Evolutionary conservation across 2,329 filamentous ascomycete species (phyloP), one percentile per base, ranked within the genome.

Genomic region (Ceratocystis colombiana): DNA sequence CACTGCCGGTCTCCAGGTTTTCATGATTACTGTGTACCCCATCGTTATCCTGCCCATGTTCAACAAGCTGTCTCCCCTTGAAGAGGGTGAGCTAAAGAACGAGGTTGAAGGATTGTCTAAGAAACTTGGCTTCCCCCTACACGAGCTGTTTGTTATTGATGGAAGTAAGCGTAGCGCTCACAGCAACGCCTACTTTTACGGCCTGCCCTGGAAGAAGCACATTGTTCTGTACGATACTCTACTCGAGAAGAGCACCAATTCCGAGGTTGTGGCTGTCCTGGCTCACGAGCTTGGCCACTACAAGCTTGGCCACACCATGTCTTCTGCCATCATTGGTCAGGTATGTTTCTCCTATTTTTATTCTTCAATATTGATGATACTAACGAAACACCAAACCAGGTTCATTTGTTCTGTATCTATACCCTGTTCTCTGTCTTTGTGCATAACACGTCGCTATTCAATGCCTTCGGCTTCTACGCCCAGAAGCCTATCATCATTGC

Each of bases 141-240:
- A 88, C 69, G 91, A 97, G 74, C 83, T 99, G 57, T 90, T 96
- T 73, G 92, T 97, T 73, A 99, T 99, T 72, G 90, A 95, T 73
- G 90, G 90, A 68, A 91, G 88, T 79, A 94, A 92, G 80, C 83
- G 90, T 72, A 90, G 87, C 74, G 88, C 89, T 41, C 90, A 95
- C 78, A 90, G 88, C 76, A 95, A 95, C 74, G 90, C 90, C 44
- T 94, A 95, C 77, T 99, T 99, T 79, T 96, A 95, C 72, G 94
- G 94, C 68, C 84, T 99, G 66, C 94, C 94, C 53, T 99, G 93
- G 92, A 96, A 96, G 84, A 97, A 97, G 84, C 95, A 97, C 80
- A 99, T 99, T 79, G 94, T 99, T 73, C 95, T 99, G 74, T 99
- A 96, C 75, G 94, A 99, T 75, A 99, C 95, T 4, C 79, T 99